Evolutionary conservation across 2,329 filamentous ascomycete genomes (phyloP).

Genomic region (Hysterium pulicare): DNA sequence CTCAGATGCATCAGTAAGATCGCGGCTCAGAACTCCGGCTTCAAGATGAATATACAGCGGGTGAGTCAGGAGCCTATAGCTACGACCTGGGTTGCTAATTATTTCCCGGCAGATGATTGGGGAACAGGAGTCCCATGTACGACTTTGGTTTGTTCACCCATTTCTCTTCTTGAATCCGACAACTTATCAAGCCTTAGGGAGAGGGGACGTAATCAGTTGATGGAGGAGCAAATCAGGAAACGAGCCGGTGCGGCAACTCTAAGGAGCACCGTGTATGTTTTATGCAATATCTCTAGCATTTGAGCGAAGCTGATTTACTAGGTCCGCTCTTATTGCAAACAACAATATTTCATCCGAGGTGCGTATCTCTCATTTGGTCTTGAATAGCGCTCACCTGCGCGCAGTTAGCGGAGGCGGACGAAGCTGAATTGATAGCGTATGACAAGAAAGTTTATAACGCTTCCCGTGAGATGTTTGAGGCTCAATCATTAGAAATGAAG

Average conservation of each 20-base stretch:
- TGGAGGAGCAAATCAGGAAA: slow-evolving; percentile 51
- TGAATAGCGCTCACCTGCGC: slow-evolving; percentile 13
- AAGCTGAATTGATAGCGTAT: slow-evolving; percentile 55
- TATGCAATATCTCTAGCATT: background rate
- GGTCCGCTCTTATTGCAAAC: background rate
- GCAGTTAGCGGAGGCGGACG: slow-evolving; percentile 47
- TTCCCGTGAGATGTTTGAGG: slow-evolving; percentile 56
- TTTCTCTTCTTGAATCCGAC: slow-evolving; percentile 9
- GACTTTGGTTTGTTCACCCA: slow-evolving; percentile 47
- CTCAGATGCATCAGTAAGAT: slow-evolving; percentile 48
- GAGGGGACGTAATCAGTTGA: slow-evolving; percentile 49
- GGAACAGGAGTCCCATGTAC: slow-evolving; percentile 61
- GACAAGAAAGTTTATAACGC: slow-evolving; percentile 62
- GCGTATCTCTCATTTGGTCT: background rate
- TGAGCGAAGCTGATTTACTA: background rate
- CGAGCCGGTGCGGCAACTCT: slow-evolving; percentile 53
- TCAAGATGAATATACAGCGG: slow-evolving; percentile 39
- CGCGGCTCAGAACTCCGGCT: slow-evolving; percentile 42
- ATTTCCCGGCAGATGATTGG: slow-evolving; percentile 51
- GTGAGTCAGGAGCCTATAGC: slow-evolving; percentile 21
- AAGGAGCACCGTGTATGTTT: slow-evolving; percentile 53
- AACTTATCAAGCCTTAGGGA: slow-evolving; percentile 37
- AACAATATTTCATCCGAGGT: background rate
- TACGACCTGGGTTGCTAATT: background rate
- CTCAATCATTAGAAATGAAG: slow-evolving; percentile 55